A percentile compares a stretch with the other conserved stretches of the same genome.
phyloP scores from a whole-genome alignment of 371 early-diverging fungal genomes.

The Rhizoclosmatium hyalinum region DNA sequence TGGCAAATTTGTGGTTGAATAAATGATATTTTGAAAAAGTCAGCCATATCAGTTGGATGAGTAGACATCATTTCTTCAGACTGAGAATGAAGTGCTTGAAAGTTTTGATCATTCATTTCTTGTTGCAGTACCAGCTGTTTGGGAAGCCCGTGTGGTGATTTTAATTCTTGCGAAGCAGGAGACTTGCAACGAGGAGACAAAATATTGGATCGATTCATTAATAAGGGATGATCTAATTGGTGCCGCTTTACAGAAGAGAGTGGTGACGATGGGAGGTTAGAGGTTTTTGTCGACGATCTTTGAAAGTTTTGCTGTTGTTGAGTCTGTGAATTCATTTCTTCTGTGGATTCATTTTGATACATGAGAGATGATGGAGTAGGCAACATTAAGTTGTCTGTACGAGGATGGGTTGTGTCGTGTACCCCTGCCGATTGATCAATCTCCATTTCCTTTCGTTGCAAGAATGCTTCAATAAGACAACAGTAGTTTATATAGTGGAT shows the following conservation, averaged over 20 bases:
- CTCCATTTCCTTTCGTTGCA: too few relatives aligned
- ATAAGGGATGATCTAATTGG: not conserved
- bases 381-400: too few relatives aligned
- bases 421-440: too few relatives aligned
- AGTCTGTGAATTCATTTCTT: not conserved
- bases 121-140: too few relatives aligned
- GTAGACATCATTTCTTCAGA: not conserved
- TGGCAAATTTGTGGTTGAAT: not conserved
- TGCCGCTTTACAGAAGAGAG: not conserved
- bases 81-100: too few relatives aligned
- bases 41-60: not conserved
- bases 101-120: too few relatives aligned
- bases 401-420: too few relatives aligned
- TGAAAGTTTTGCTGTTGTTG: not conserved
- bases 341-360: not conserved
- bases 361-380: too few relatives aligned
- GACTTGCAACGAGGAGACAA: slow-evolving; percentile 11
- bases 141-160: not conserved
- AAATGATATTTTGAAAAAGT: not conserved
- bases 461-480: too few relatives aligned
- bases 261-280: slow-evolving; percentile 8
- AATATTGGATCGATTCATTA: not conserved
- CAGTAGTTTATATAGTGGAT: too few relatives aligned
- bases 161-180: not conserved
- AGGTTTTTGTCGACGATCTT: not conserved